These are phyloP conservation scores for Rhodomyrtus tomentosa DNA, from an alignment of 345 rosid species.

Conservation along the genomic window DNA sequence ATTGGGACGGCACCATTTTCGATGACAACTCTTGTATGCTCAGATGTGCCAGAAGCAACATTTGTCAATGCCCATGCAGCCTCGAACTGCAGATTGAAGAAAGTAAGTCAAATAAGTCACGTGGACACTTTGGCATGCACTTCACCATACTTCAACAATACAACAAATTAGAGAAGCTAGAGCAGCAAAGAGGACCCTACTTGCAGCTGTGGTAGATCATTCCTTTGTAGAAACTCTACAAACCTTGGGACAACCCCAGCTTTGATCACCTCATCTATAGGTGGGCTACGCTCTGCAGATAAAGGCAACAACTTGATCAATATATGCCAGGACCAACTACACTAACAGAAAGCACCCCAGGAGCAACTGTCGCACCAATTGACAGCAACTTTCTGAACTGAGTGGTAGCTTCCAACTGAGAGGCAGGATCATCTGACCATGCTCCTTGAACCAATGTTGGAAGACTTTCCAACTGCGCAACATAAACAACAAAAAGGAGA, in stretches of 20 bases:
- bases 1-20: constrained; percentile 73
- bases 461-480: constrained; percentile 57
- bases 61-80: constrained; percentile 94
- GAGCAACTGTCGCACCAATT: constrained; percentile 29
- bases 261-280: constrained; percentile 80
- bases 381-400: constrained; percentile 74
- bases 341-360: not conserved
- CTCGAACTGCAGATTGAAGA: constrained; percentile 45
- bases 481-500: constrained; percentile 2
- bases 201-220: constrained; percentile 68
- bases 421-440: constrained; percentile 47
- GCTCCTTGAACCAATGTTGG: constrained; percentile 74
- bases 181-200: constrained; percentile 11
- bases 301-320: not conserved
- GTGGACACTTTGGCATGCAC: not conserved
- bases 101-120: not conserved
- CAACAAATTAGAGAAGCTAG: not conserved
- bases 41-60: constrained; percentile 86
- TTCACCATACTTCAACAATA: not conserved
- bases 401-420: constrained; percentile 67
- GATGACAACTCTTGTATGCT: constrained; percentile 71
- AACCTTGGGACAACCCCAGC: constrained; percentile 70
- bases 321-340: not conserved
- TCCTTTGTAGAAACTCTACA: constrained; percentile 73
- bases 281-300: constrained; percentile 65